Evolutionary conservation across 2,329 filamentous ascomycete genomes (phyloP), one percentile per base, ranked within the genome.

Genomic region (Ophiostoma triangulosporum): DNA sequence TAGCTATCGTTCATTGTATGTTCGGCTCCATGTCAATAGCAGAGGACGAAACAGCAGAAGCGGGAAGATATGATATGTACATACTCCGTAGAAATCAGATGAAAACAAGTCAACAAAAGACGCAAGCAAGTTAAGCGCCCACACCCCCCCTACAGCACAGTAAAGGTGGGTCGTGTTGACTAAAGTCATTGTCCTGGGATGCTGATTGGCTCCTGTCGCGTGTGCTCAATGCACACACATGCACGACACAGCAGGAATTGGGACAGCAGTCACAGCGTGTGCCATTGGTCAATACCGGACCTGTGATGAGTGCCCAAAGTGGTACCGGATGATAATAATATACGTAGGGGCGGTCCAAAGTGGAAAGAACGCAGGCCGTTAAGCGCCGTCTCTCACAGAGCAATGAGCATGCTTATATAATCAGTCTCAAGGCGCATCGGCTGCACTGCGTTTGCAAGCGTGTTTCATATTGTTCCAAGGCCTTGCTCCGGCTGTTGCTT

Each of bases 211-310:
- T 14, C 43, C 43, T 17, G 43, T 26, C 24, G 24, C 36, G 43
- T 46, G 43, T 46, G 43, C 43, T 26, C 43, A 46, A 46, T n/a
- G n/a, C n/a, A 46, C 26, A 46, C 38, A 43, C 38, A 43, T 43
- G 38, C 38, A 26, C 38, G 38, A 26, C 38, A 31, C 29, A 31
- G 7, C 29, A 31, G 29, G 29, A 31, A 31, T 8, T 31, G 7
- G 12, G 29, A n/a, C 29, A 31, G 12, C 29, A 22, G 35, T 38
- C 35, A 38, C 35, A 17, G 20, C 17, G 6, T 12, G 20, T 24
- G 9, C 6, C 3, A 43, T 43, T 43, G 38, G 38, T 6, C 20
- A 24, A 6, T 14, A 43, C 11, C 7, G 12, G 29, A 31, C 12
- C 29, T 31, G 29, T 31, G 29, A 31, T 31, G 29, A 31, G 29